Percentiles rank a stretch among this genome's conserved stretches.
Evolutionary conservation across 2,329 filamentous ascomycete species (phyloP).

Genomic region (Ramularia collo-cygni): DNA sequence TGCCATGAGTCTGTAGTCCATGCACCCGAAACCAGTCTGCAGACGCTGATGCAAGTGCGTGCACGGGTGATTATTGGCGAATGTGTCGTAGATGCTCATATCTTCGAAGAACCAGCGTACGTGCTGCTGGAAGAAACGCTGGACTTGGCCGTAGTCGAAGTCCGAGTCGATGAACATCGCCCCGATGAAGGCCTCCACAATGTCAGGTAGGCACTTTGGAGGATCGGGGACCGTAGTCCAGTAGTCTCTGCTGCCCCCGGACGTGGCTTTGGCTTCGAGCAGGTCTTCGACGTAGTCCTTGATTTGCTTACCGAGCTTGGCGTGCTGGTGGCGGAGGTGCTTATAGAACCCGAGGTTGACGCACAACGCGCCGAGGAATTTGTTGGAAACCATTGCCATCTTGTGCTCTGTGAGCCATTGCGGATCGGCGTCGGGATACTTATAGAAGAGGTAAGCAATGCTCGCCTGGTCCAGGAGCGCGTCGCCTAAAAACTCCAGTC

Average conservation of each 20-base stretch:
- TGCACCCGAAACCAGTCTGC: conserved; percentile 59
- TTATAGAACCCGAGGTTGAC: conserved; percentile 71
- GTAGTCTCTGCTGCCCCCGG: conserved; percentile 54
- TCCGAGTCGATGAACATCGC: conserved; percentile 85
- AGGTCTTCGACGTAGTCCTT: conserved; percentile 53
- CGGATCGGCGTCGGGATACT: conserved; percentile 72
- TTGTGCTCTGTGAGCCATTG: conserved; percentile 99
- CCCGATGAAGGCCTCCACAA: conserved; percentile 82
- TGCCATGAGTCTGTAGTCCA: conserved; percentile 50
- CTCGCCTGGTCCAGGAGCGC: conserved; percentile 79
- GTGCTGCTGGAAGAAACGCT: conserved; percentile 67
- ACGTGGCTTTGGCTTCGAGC: conserved; percentile 44
- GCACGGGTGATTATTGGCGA: conserved; percentile 73
- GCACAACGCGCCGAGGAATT: conserved; percentile 77
- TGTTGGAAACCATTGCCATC: conserved; percentile 98
- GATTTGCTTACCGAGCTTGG: conserved; percentile 47
- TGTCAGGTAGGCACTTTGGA: conserved; percentile 75
- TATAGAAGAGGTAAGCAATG: conserved; percentile 73
- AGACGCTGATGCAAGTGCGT: conserved; percentile 64
- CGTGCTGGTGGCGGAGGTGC: conserved; percentile 53
- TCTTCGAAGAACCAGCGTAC: conserved; percentile 74
- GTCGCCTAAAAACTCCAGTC: conserved; percentile 88
- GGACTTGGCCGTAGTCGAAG: conserved; percentile 69
- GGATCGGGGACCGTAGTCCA: conserved; percentile 60
- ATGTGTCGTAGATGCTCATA: conserved; percentile 81